Base-by-base conservation (phyloP, 306 rosid species). In the Vigna reflexopilosa region DNA sequence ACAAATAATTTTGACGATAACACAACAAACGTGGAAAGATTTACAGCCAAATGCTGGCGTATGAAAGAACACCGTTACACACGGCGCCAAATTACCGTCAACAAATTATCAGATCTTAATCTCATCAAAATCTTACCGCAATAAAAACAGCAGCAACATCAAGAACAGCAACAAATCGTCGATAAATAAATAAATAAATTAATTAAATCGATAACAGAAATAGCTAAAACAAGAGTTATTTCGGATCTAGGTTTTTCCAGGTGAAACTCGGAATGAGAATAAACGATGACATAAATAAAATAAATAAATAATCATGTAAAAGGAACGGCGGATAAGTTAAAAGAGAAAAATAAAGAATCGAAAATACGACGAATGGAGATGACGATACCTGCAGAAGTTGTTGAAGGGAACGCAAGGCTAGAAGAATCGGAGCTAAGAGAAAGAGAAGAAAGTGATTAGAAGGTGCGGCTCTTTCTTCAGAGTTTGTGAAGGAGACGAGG, bases 21-120 rank as follows among this genome's bases (percentile, higher is more conserved):
- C 20, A 70, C 45, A 70, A 19, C 36, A 40, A 17, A 1, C 0
- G 62, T 6, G 30, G 6, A 0, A 44, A 44, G 3, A n/a, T 56
- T 68, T 40, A 56, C 26, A 8, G 16, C 30, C 47, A 66, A 67
- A 45, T 45, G n/a, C 7, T 11, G 12, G 17, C 55, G 42, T 5
- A 7, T 16, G 13, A 61, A 15, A 6, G 9, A 68, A 67, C 44
- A 24, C 24, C 49, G 17, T 14, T 24, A 67, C 58, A 24, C 57
- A 68, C 12, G 42, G 22, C 28, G 19, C 26, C 32, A 73, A 30
- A 66, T 55, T 20, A 65, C 4, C 4, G 5, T 51, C 34, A 10
- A 67, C 3, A 24, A 62, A 70, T 2, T 38, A 17, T 69, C 77
- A 70, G 78, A 82, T 82, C 73, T 68, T 13, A 70, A 76, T 70